Evolutionary conservation across 768 basidiomycete genomes (phyloP).

Genomic region (Collybiopsis luxurians): DNA sequence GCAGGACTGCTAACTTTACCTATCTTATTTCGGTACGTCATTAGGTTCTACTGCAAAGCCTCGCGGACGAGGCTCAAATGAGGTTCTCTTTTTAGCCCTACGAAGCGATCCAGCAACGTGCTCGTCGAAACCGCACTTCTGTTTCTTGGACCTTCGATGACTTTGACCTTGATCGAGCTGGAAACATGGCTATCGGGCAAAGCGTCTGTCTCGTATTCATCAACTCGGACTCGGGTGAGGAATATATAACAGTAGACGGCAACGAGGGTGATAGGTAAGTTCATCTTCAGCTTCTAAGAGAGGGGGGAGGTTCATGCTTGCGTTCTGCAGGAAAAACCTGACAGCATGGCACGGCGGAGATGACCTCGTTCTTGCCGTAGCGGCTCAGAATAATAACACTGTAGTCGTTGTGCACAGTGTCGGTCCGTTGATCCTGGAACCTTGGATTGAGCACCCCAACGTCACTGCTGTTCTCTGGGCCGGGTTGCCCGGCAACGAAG

Average conservation of each 20-base stretch:
- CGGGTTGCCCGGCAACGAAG: constrained; percentile 65
- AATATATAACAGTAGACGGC: constrained; percentile 75
- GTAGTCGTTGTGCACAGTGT: constrained; percentile 68
- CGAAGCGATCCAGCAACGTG: constrained; percentile 75
- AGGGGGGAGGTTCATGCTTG: neutral
- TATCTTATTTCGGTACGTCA: constrained; percentile 66
- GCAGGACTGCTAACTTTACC: constrained; percentile 66
- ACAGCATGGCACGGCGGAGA: constrained; percentile 78
- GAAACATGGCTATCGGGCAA: constrained; percentile 41
- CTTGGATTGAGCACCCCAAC: constrained; percentile 73
- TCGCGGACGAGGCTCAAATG: too few species aligned
- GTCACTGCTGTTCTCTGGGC: constrained; percentile 74
- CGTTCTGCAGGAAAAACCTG: constrained; percentile 49
- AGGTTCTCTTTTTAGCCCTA: constrained; percentile 52
- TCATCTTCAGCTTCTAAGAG: neutral
- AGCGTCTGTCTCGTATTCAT: constrained; percentile 80
- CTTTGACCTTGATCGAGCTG: constrained; percentile 55
- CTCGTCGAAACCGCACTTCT: constrained; percentile 61
- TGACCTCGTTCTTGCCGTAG: constrained; percentile 65
- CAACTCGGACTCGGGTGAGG: constrained; percentile 82
- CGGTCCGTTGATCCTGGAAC: constrained; percentile 57
- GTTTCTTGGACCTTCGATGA: constrained; percentile 71
- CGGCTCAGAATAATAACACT: constrained; percentile 65
- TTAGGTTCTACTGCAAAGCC: constrained; percentile 27
- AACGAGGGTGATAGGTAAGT: constrained; percentile 70